These are phyloP conservation scores for Trichoderma virens DNA, from an alignment of 495 filamentous ascomycete genomes.

Conservation along the genomic window DNA sequence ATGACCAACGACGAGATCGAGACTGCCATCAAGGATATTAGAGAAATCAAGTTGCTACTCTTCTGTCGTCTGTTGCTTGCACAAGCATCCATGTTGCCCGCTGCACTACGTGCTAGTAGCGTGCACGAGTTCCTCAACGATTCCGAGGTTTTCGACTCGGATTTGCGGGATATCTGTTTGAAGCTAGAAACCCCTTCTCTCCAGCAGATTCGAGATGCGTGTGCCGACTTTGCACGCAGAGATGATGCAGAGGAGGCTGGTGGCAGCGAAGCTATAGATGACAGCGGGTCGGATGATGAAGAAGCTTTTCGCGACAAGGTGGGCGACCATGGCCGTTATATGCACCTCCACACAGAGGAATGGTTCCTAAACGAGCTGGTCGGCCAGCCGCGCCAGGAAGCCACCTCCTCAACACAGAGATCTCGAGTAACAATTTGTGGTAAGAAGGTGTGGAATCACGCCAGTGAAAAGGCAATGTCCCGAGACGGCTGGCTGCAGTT, in stretches of 20 bases:
- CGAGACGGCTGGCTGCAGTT: slow-evolving; percentile 48
- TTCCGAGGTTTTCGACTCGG: slow-evolving; percentile 31
- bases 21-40: slow-evolving; percentile 32
- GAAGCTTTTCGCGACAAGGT: slow-evolving; percentile 10
- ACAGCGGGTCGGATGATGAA: slow-evolving; percentile 16
- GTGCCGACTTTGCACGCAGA: slow-evolving; percentile 41
- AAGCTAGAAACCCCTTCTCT: slow-evolving; percentile 38
- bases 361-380: slow-evolving; percentile 15
- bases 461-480: slow-evolving; percentile 43
- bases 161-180: slow-evolving; percentile 42
- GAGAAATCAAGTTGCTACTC: slow-evolving; percentile 42
- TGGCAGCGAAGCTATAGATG: slow-evolving; percentile 19
- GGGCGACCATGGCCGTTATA: slow-evolving; percentile 12
- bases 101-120: slow-evolving; percentile 33
- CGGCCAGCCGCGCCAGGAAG: not conserved
- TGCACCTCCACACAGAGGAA: slow-evolving; percentile 15
- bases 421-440: slow-evolving; percentile 44
- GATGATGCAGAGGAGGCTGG: slow-evolving; percentile 21
- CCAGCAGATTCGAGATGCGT: slow-evolving; percentile 44
- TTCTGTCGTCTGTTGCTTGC: slow-evolving; percentile 44
- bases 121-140: slow-evolving; percentile 42
- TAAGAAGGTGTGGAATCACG: slow-evolving; percentile 46
- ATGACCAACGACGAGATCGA: slow-evolving; percentile 36
- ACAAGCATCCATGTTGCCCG: slow-evolving; percentile 39
- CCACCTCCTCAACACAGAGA: slow-evolving; percentile 17